phyloP scores from a whole-genome alignment of 2,329 filamentous ascomycete species.

The Venturia asperata region DNA sequence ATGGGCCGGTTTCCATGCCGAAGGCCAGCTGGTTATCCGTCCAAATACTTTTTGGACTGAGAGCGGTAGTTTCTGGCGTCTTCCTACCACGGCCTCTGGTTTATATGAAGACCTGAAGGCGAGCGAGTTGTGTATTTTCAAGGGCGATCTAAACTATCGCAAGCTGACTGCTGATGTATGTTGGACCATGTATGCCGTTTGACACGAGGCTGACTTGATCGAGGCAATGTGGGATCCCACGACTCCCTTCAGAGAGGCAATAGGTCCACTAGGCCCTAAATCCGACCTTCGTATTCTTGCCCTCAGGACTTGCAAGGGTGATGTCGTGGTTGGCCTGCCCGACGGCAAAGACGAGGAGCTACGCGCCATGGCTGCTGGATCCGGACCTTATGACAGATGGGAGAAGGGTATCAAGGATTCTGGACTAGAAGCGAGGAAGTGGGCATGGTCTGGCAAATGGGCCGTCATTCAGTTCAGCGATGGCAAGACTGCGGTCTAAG shows the following conservation, averaged over 20 bases:
- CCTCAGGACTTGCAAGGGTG: conserved; percentile 90
- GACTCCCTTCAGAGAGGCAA: conserved; percentile 74
- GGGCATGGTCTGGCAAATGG: conserved; percentile 96
- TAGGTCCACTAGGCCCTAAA: conserved; percentile 74
- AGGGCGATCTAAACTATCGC: conserved; percentile 93
- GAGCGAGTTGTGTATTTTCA: conserved; percentile 88
- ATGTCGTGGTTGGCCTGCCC: conserved; percentile 85
- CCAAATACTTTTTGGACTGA: conserved; percentile 90
- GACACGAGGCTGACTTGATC: neutral
- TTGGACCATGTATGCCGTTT: neutral
- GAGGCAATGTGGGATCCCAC: conserved; percentile 76
- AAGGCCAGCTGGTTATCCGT: conserved; percentile 75
- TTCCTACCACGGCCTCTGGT: conserved; percentile 61
- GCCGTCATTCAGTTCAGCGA: conserved; percentile 82
- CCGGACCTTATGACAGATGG: conserved; percentile 52
- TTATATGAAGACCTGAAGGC: conserved; percentile 71
- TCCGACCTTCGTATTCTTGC: conserved; percentile 81
- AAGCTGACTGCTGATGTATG: conserved; percentile 85
- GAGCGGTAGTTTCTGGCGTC: conserved; percentile 78
- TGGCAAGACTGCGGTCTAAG: conserved; percentile 45
- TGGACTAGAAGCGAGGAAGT: conserved; percentile 54
- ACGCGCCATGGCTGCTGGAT: conserved; percentile 58
- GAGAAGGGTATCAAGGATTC: conserved; percentile 16
- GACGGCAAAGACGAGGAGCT: conserved; percentile 77
- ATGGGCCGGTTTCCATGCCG: conserved; percentile 71